Evolutionary conservation across 148 eudicot genomes (phyloP).

Genomic region (Agrostemma githago): DNA sequence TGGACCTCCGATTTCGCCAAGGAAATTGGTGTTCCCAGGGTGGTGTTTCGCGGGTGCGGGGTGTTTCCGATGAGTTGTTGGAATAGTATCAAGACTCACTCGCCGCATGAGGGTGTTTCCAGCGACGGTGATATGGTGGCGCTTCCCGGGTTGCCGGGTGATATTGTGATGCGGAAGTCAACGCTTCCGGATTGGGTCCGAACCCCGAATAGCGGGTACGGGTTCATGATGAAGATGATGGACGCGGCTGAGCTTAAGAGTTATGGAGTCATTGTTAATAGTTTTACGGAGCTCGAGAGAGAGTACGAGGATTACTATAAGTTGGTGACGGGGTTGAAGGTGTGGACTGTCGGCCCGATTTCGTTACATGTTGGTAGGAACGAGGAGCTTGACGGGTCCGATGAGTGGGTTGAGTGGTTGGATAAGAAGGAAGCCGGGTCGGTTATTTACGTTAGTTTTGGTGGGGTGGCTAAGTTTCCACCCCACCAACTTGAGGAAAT

Average conservation of each 20-base stretch:
- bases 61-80: neutral
- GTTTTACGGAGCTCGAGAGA: neutral
- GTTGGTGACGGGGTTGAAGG: neutral
- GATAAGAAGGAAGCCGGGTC: constrained; percentile 5
- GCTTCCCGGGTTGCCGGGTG: neutral
- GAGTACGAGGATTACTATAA: neutral
- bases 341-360: constrained; percentile 13
- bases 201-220: neutral
- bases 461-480: constrained; percentile 7
- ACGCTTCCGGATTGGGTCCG: constrained; percentile 6
- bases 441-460: constrained; percentile 13
- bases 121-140: neutral
- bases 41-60: neutral
- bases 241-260: constrained; percentile 12
- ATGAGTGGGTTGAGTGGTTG: constrained; percentile 3
- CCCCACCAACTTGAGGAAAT: constrained; percentile 7
- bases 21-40: constrained; percentile 5
- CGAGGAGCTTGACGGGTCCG: constrained; percentile 13
- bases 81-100: neutral
- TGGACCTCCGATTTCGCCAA: constrained; percentile 17
- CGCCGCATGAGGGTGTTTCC: constrained; percentile 3
- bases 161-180: constrained; percentile 4
- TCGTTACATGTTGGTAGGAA: constrained; percentile 1
- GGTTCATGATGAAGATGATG: neutral
- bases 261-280: neutral